Evolutionary conservation across 192 early-diverging fungal species (phyloP).

Genomic region (Spizellomyces punctatus): DNA sequence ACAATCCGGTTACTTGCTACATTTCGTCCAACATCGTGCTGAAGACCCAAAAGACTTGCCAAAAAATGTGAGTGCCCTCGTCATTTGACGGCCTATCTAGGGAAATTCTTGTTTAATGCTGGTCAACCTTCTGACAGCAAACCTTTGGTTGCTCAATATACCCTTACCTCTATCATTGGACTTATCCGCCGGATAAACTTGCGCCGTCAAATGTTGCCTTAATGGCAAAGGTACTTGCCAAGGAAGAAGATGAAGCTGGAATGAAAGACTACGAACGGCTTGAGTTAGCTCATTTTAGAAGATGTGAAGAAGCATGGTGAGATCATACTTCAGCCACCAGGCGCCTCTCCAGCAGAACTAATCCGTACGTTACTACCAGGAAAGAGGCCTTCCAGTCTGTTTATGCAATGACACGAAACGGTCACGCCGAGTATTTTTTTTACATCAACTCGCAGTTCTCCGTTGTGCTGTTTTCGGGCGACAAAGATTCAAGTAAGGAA

Average conservation of each 20-base stretch:
- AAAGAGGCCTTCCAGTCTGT: constrained; percentile 25
- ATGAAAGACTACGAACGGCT: constrained; percentile 7
- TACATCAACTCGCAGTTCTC: constrained; percentile 32
- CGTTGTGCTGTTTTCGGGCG: constrained; percentile 14
- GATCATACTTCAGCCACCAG: background rate
- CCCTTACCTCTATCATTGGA: constrained; percentile 30
- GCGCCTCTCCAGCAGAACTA: background rate
- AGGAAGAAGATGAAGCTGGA: constrained; percentile 11
- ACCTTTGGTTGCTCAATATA: constrained; percentile 10
- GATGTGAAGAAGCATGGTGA: constrained; percentile 22
- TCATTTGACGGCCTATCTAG: background rate
- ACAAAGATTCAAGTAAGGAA: background rate
- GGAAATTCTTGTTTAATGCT: background rate
- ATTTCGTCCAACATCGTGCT: background rate
- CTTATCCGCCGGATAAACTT: constrained; percentile 14
- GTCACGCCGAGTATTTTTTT: constrained; percentile 19
- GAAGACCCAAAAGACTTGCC: background rate
- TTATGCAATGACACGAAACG: constrained; percentile 1
- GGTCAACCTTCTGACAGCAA: background rate
- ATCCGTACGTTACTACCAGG: constrained; percentile 12
- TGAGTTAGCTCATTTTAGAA: constrained; percentile 18
- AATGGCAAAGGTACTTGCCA: constrained; percentile 21
- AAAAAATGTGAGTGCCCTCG: no score
- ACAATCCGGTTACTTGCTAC: background rate
- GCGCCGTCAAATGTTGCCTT: constrained; percentile 17